These are phyloP conservation scores for Aspergillus bombycis DNA, from an alignment of 2,329 filamentous ascomycete genomes.

Conservation along the genomic window DNA sequence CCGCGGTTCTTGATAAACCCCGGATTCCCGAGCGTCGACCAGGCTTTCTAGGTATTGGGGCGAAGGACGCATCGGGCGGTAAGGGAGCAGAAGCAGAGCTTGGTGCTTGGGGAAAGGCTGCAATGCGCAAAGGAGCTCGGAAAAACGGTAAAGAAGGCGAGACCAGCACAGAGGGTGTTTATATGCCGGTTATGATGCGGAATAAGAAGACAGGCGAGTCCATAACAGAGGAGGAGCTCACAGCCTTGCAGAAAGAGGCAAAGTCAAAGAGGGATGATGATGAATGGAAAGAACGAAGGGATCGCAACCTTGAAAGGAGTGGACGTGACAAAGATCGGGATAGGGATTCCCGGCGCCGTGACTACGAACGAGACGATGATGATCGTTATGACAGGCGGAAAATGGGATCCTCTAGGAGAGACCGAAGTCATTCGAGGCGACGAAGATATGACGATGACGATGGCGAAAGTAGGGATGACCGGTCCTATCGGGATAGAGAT, in stretches of 20 bases:
- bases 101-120: conserved; percentile 74
- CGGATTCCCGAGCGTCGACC: conserved; percentile 71
- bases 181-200: conserved; percentile 64
- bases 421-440: conserved; percentile 41
- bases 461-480: conserved; percentile 36
- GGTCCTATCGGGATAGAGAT: conserved; percentile 36
- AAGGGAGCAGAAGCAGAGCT: conserved; percentile 67
- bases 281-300: conserved; percentile 49
- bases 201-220: conserved; percentile 66
- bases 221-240: conserved; percentile 65
- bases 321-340: conserved; percentile 40
- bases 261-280: conserved; percentile 49
- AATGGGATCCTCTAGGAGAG: conserved; percentile 42
- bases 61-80: conserved; percentile 70
- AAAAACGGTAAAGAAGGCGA: conserved; percentile 55
- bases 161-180: conserved; percentile 51
- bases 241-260: conserved; percentile 53
- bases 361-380: conserved; percentile 37
- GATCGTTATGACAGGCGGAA: conserved; percentile 42
- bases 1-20: conserved; percentile 54
- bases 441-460: conserved; percentile 44
- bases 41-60: conserved; percentile 84
- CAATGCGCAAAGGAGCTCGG: conserved; percentile 59
- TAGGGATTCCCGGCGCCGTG: conserved; percentile 36
- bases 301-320: conserved; percentile 47